A percentile compares a stretch with the other conserved stretches of the same genome.
These are phyloP conservation scores for Crepidotus variabilis DNA, from an alignment of 768 basidiomycete genomes.

Conservation along the genomic window DNA sequence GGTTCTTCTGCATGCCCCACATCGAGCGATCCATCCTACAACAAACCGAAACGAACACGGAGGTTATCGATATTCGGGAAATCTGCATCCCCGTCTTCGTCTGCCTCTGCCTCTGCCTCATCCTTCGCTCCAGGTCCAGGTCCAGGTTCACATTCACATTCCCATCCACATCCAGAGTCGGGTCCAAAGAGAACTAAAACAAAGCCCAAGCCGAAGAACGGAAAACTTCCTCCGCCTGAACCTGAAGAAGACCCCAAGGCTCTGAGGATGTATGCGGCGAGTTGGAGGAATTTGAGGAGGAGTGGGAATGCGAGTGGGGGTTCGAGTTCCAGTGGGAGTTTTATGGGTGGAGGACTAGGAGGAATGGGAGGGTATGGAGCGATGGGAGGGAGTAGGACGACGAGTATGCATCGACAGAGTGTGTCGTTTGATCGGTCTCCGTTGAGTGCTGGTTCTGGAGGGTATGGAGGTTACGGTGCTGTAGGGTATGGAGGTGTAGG, in stretches of 20 bases:
- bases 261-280: conserved; percentile 25
- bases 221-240: conserved; percentile 19
- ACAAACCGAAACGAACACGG: neutral
- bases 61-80: neutral
- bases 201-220: too few species aligned
- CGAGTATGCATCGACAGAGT: too few species aligned
- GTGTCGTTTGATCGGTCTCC: too few species aligned
- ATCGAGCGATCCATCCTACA: too few species aligned
- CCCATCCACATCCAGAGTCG: too few species aligned
- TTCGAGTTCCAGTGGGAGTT: neutral
- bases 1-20: too few species aligned
- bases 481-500: neutral
- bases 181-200: too few species aligned
- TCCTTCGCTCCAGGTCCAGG: too few species aligned
- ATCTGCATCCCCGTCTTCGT: too few species aligned
- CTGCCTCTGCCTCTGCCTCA: too few species aligned
- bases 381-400: too few species aligned
- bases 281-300: conserved; percentile 22
- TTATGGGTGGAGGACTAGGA: neutral
- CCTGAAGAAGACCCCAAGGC: conserved; percentile 20
- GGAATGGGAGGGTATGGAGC: neutral
- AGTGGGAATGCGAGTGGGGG: neutral
- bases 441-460: neutral
- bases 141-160: too few species aligned
- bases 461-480: neutral